Evolutionary conservation across 345 rosid species (phyloP).

Genomic region (Brassica juncea): DNA sequence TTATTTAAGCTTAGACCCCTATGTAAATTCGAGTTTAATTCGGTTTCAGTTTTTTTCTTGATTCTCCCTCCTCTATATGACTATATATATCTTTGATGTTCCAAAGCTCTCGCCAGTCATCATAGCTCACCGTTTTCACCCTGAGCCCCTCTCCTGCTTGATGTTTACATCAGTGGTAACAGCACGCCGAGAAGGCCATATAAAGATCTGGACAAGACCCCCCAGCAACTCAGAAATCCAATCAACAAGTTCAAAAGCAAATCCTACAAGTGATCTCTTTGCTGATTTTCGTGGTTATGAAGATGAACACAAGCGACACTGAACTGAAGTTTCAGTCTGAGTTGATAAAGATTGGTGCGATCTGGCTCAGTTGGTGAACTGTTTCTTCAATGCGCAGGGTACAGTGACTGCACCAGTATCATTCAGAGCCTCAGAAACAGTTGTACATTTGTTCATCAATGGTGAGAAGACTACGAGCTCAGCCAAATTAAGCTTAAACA

Average conservation of each 20-base stretch:
- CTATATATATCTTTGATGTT: constrained; percentile 41
- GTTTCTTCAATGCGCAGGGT: constrained; percentile 61
- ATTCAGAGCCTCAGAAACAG: constrained; percentile 57
- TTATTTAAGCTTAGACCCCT: rapidly evolving
- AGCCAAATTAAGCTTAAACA: constrained; percentile 21
- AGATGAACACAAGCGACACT: constrained; percentile 64
- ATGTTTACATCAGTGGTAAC: constrained; percentile 74
- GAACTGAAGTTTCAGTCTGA: constrained; percentile 65
- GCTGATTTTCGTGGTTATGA: constrained; percentile 75
- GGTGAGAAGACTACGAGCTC: constrained; percentile 44
- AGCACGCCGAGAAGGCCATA: too few species aligned
- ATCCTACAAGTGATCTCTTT: background rate
- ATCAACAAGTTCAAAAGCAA: too few species aligned
- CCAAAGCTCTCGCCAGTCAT: constrained; percentile 90
- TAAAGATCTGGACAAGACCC: too few species aligned
- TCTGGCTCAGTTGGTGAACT: constrained; percentile 81
- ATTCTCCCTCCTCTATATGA: background rate
- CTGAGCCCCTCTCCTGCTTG: constrained; percentile 88
- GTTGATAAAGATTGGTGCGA: constrained; percentile 62
- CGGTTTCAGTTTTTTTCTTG: background rate
- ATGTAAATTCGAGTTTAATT: background rate
- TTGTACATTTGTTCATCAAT: constrained; percentile 83
- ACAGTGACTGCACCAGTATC: constrained; percentile 49
- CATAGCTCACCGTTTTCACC: constrained; percentile 75
- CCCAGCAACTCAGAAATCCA: too few species aligned